These are phyloP conservation scores for Geotrichum candidum DNA, from an alignment of 1,139 yeast genomes.

Conservation along the genomic window DNA sequence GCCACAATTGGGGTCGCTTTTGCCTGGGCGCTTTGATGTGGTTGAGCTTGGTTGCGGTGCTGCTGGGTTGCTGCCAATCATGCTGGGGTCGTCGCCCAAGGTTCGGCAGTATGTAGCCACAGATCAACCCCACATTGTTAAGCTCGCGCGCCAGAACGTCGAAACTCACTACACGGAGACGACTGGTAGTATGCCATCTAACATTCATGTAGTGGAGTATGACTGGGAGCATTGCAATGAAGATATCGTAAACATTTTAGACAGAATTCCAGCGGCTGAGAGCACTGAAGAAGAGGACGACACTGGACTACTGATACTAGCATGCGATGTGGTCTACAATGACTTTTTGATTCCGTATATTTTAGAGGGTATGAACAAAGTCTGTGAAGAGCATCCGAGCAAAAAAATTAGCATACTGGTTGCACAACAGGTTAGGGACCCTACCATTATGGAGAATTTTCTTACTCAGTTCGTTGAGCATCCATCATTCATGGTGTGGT, in stretches of 20 bases:
- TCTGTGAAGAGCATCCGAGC: slow-evolving; percentile 54
- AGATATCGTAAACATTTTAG: slow-evolving; percentile 3
- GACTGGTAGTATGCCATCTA: slow-evolving; percentile 1
- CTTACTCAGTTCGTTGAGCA: slow-evolving; percentile 26
- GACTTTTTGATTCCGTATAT: slow-evolving; percentile 53
- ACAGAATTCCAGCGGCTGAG: neutral
- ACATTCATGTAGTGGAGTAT: slow-evolving; percentile 45
- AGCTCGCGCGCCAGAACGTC: slow-evolving; percentile 46
- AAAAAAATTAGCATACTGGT: slow-evolving; percentile 48
- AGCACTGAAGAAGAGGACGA: slow-evolving; percentile 10
- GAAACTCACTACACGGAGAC: slow-evolving; percentile 14
- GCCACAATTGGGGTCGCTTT: slow-evolving; percentile 2
- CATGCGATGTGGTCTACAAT: slow-evolving; percentile 69
- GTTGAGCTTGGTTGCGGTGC: slow-evolving; percentile 67
- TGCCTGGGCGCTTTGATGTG: slow-evolving; percentile 30
- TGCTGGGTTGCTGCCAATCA: slow-evolving; percentile 49
- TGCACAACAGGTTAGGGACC: slow-evolving; percentile 54
- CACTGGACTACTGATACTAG: slow-evolving; percentile 40
- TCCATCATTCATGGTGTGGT: slow-evolving; percentile 45
- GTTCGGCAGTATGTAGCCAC: slow-evolving; percentile 47
- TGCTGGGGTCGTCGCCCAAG: slow-evolving; percentile 36
- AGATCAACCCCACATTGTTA: slow-evolving; percentile 56
- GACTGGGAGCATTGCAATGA: slow-evolving; percentile 58
- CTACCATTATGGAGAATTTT: slow-evolving; percentile 47
- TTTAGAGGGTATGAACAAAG: slow-evolving; percentile 35